Conservation (phyloP, 768 basidiomycete species). For the Boletus sp. region DNA sequence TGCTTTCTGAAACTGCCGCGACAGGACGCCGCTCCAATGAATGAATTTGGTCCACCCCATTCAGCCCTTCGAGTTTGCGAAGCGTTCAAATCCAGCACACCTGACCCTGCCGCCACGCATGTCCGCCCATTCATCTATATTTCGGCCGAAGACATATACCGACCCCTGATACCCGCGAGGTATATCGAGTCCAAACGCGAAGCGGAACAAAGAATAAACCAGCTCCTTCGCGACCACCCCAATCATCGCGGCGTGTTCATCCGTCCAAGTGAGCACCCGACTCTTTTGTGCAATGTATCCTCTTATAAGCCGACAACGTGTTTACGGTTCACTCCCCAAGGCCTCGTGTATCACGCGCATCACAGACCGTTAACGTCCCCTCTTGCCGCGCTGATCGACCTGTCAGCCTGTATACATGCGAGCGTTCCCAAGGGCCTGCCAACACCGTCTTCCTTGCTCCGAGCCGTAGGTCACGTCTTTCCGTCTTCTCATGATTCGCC, state of each 20-base stretch:
- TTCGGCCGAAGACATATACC: constrained; percentile 85
- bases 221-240: constrained; percentile 44
- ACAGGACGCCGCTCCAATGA: constrained; percentile 1
- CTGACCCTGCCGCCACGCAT: constrained; percentile 29
- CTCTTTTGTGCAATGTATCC: constrained; percentile 8
- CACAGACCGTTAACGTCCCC: constrained; percentile 86
- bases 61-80: constrained; percentile 75
- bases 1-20: constrained; percentile 9
- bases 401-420: constrained; percentile 72
- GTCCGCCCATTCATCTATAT: constrained; percentile 84
- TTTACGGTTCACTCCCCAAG: constrained; percentile 39
- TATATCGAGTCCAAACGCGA: constrained; percentile 96
- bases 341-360: constrained; percentile 95
- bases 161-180: constrained; percentile 77
- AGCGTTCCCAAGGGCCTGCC: constrained; percentile 55
- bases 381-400: constrained; percentile 77
- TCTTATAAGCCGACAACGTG: constrained; percentile 13
- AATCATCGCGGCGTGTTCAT: constrained; percentile 73
- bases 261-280: constrained; percentile 72
- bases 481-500: constrained; percentile 31
- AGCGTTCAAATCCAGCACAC: constrained; percentile 57
- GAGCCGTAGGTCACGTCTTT: constrained; percentile 44
- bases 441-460: constrained; percentile 64
- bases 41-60: constrained; percentile 12
- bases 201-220: constrained; percentile 71